Base-by-base conservation (phyloP, 2,329 filamentous ascomycete species). In the Claviceps purpurea region DNA sequence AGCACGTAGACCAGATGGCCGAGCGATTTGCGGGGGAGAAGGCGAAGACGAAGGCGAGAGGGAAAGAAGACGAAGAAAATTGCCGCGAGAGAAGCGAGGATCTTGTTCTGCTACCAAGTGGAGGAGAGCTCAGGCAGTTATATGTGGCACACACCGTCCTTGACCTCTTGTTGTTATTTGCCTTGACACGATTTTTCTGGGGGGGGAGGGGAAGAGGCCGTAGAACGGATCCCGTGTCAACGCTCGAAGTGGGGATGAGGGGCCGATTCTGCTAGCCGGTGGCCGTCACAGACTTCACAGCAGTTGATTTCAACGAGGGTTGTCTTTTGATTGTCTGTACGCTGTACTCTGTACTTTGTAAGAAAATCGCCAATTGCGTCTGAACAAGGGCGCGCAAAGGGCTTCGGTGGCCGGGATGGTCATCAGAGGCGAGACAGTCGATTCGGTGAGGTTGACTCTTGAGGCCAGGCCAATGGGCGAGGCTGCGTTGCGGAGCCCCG, bases 181-280 rank as follows among this genome's bases (percentile, higher is more conserved):
- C 44, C 44, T 46, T 13, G 44, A 34, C 44, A 46, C 44, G 16
- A 46, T 24, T 30, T 26, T 46, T 46, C 44, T 7, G 26, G 50
- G 20, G 18, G 50, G 38, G 37, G 47, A 6, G 38, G 38, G 38
- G 42, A 11, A 34, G 22, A 14, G 18, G 34, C 43, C 50, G 30
- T 22, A 22, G 22, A 47, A 13, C 30, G 34, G 47, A 48, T 45
- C 34, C 50, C n/a, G 49, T 50, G 49, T 50, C 49, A 44, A 50
- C 18, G 24, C 30, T 44, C 24, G 49, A 37, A 41, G 43, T 51
- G 48, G 48, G 24, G 48, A 43, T 40, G 46, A 22, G 48, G 30
- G 41, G n/a, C 34, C 20, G 49, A 26, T 20, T 40, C 26, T 48
- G 30, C 50, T 37, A 16, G 14, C 39, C 44, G 24, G 16, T 48